Evolutionary conservation across 768 basidiomycete species (phyloP).

Genomic region (Coprinellus micaceus): DNA sequence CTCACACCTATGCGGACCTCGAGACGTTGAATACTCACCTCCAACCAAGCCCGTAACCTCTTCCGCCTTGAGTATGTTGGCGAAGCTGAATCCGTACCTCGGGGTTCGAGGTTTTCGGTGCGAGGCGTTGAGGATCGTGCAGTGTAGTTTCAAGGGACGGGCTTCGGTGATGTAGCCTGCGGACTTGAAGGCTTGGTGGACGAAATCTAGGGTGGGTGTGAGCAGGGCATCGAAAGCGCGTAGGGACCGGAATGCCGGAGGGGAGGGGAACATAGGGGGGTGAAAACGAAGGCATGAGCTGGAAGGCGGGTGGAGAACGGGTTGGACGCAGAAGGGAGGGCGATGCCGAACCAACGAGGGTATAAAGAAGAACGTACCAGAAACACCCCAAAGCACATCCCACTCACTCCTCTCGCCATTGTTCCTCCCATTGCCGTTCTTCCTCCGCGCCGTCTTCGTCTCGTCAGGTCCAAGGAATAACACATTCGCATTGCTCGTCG

Average conservation of each 20-base stretch:
- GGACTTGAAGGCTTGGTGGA: constrained; percentile 28
- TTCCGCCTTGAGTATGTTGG: constrained; percentile 24
- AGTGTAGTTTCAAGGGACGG: constrained; percentile 53
- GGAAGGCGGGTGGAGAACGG: too few species aligned
- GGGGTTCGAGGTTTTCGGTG: constrained; percentile 37
- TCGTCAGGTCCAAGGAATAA: constrained; percentile 51
- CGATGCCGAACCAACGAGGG: not conserved
- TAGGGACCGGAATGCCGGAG: too few species aligned
- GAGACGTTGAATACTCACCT: not conserved
- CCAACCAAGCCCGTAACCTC: constrained; percentile 2
- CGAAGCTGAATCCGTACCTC: constrained; percentile 36
- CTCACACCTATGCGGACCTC: too few species aligned
- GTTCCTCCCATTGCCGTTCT: constrained; percentile 13
- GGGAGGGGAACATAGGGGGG: too few species aligned
- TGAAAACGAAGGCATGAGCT: too few species aligned
- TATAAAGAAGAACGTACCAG: constrained; percentile 22
- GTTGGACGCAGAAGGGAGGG: too few species aligned
- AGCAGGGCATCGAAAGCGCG: too few species aligned
- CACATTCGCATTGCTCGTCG: constrained; percentile 44
- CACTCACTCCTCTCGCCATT: not conserved
- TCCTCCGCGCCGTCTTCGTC: constrained; percentile 22
- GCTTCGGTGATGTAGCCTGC: constrained; percentile 41
- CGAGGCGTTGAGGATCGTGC: constrained; percentile 48
- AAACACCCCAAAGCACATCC: constrained; percentile 21
- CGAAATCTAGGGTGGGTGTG: constrained; percentile 3